Evolutionary conservation across 2,329 filamentous ascomycete species (phyloP), one percentile per base, ranked within the genome.

Genomic region (Alternaria atra): DNA sequence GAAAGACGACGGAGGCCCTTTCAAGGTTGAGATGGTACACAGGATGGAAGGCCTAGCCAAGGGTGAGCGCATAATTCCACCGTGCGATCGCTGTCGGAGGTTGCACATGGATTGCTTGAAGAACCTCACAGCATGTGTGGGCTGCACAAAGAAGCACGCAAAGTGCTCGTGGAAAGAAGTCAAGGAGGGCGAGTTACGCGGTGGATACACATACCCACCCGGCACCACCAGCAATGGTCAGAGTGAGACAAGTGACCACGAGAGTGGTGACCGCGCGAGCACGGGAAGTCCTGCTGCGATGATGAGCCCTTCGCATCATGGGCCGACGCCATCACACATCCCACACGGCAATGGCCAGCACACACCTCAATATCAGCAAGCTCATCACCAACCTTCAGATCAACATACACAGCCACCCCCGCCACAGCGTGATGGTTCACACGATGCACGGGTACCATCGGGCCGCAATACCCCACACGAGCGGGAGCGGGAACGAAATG

Each of bases 101-200:
- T 82, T 96, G 15, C 89, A 91, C 66, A 91, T 93, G 80, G 88
- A 92, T 59, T 97, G 93, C 64, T 82, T 94, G 48, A 96, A 96
- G 79, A 91, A 97, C 64, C 83, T 95, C 39, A 96, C 92, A 0
- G 92, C 92, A 8, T 97, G 93, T 73, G 88, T 90, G 77, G 92
- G 92, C 23, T 97, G 93, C 77, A 96, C 93, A 0, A 94, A 92
- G 76, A 96, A 96, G 76, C 93, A 97, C 75, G 92, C 92, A 20
- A 94, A 93, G 71, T 97, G 93, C 76, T 89, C 89, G 13, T 97
- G 93, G 93, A 91, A 89, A 67, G 88, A 91, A 44, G 87, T 95
- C n/a, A 89, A 87, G 15, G 88, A 92, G 32, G 89, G 90, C 3
- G 93, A 97, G 69, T 65, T 87, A 35, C 72, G 73, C 15, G 71